These are phyloP conservation scores for Juglanconis oblonga DNA, from an alignment of 2,329 filamentous ascomycete genomes.

Conservation along the genomic window DNA sequence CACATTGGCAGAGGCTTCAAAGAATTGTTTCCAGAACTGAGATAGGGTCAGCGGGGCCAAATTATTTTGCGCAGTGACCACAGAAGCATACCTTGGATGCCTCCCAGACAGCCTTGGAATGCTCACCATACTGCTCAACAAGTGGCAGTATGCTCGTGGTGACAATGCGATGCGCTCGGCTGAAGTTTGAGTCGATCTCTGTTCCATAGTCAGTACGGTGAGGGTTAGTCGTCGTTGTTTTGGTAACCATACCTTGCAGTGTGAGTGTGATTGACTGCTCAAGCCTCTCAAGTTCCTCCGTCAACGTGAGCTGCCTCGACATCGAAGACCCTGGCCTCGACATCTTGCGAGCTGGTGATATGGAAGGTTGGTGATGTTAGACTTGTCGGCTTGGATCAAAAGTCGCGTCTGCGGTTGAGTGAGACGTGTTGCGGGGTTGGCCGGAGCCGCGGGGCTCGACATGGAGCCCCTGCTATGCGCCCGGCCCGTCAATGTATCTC, in stretches of 20 bases:
- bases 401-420: neutral
- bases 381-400: constrained; percentile 1
- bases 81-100: constrained; percentile 71
- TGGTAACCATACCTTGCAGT: constrained; percentile 68
- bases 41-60: neutral
- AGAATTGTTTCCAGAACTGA: constrained; percentile 99
- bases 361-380: constrained; percentile 5
- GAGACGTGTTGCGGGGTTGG: neutral
- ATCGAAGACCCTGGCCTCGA: constrained; percentile 46
- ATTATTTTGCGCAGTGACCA: too few species aligned
- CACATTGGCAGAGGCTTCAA: constrained; percentile 96
- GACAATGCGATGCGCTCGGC: constrained; percentile 91
- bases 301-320: constrained; percentile 67
- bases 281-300: constrained; percentile 91
- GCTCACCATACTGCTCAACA: constrained; percentile 91
- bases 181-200: constrained; percentile 99
- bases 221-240: neutral
- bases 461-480: too few species aligned
- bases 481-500: too few species aligned
- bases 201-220: constrained; percentile 1
- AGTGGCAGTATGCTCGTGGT: constrained; percentile 89
- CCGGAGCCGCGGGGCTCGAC: neutral
- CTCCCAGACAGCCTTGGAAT: constrained; percentile 94
- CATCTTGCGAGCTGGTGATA: constrained; percentile 34
- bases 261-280: constrained; percentile 97